Percentiles rank a stretch among this genome's conserved stretches.
phyloP scores from a whole-genome alignment of 164 flowering plant genomes.

The Berberis vulgaris region DNA sequence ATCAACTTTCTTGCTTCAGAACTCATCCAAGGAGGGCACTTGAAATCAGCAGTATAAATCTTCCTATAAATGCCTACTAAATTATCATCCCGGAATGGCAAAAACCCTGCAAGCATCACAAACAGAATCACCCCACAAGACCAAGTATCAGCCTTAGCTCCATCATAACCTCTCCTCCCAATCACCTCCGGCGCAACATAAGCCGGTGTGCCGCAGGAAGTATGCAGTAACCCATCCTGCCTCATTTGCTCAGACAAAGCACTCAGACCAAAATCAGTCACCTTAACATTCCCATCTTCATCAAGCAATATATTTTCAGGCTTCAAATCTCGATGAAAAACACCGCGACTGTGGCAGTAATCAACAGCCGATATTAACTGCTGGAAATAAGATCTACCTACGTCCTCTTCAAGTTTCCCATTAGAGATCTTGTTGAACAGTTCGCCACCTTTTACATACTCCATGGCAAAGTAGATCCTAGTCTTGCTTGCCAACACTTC shows the following conservation, averaged over 20 bases:
- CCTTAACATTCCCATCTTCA: slow-evolving; percentile 38
- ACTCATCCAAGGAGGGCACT: slow-evolving; percentile 56
- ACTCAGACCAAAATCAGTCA: slow-evolving; percentile 46
- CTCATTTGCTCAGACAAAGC: slow-evolving; percentile 42
- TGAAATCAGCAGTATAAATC: slow-evolving; percentile 47
- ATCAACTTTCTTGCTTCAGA: slow-evolving; percentile 34
- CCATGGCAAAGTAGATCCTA: slow-evolving; percentile 57
- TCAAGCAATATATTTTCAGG: slow-evolving; percentile 47
- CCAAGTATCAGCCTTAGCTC: slow-evolving; percentile 54
- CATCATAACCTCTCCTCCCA: slow-evolving; percentile 46
- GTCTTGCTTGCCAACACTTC: slow-evolving; percentile 55
- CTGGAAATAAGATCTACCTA: slow-evolving; percentile 40
- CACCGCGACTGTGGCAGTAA: slow-evolving; percentile 55
- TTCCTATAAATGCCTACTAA: slow-evolving; percentile 43
- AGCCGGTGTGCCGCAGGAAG: slow-evolving; percentile 56
- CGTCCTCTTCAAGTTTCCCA: slow-evolving; percentile 38
- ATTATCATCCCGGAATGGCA: slow-evolving; percentile 53
- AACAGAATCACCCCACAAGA: slow-evolving; percentile 51
- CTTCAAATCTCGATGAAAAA: slow-evolving; percentile 46
- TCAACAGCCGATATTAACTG: slow-evolving; percentile 51
- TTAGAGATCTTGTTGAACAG: slow-evolving; percentile 40
- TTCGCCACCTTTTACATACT: slow-evolving; percentile 49
- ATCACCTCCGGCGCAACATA: slow-evolving; percentile 60
- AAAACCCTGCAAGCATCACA: slow-evolving; percentile 44
- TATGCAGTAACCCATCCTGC: slow-evolving; percentile 49